Percentiles rank a stretch among this genome's conserved stretches.
phyloP scores from a whole-genome alignment of 495 filamentous ascomycete genomes.

The Lasiosphaeris hirsuta region DNA sequence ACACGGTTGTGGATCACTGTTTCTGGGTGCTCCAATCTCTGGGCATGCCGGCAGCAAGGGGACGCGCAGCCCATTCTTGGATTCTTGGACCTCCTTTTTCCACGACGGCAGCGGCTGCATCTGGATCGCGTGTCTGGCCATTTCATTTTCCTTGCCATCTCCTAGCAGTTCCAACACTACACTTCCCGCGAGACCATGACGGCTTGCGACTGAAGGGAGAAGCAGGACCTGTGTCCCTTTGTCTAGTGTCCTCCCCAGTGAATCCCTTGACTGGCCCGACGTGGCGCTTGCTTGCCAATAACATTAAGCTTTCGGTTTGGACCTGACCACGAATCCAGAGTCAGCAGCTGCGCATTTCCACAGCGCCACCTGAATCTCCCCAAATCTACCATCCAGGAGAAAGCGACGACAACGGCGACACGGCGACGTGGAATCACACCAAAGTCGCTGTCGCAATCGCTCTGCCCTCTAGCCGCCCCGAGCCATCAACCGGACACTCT shows the following conservation, averaged over 20 bases:
- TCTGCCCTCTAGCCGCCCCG: not conserved
- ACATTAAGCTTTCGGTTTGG: not conserved
- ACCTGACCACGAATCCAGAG: not conserved
- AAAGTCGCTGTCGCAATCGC: constrained; percentile 5
- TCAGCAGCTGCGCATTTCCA: not conserved
- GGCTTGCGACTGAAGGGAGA: constrained; percentile 4
- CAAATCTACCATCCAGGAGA: not conserved
- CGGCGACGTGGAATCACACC: not conserved
- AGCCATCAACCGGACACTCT: no score
- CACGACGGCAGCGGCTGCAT: not conserved
- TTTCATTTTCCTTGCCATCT: not conserved
- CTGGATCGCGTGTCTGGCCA: no score
- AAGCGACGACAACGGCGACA: not conserved
- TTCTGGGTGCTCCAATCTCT: not conserved
- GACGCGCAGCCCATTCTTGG: constrained; percentile 3
- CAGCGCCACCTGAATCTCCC: not conserved
- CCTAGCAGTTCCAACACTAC: not conserved
- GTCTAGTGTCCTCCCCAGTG: not conserved
- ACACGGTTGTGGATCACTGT: constrained; percentile 10
- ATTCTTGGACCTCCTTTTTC: constrained; percentile 12
- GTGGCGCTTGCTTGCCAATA: not conserved
- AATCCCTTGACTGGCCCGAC: not conserved
- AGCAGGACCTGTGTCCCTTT: not conserved
- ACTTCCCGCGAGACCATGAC: constrained; percentile 4
- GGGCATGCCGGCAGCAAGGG: constrained; percentile 3